A percentile compares a stretch with the other conserved stretches of the same genome.
phyloP scores from a whole-genome alignment of 2,329 filamentous ascomycete species.

The Trichoderma simmonsii region DNA sequence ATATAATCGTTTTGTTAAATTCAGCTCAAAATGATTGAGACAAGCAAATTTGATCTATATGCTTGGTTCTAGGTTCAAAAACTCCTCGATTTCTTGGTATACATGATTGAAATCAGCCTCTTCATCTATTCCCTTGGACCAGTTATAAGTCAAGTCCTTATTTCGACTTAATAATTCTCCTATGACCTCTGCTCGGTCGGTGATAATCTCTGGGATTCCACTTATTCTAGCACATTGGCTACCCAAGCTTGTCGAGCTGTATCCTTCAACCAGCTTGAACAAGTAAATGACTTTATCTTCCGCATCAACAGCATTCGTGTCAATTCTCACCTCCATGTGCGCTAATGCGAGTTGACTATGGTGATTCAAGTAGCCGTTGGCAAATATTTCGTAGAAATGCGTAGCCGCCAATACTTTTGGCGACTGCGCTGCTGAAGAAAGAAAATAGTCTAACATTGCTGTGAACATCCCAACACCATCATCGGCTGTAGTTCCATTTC shows the following conservation, averaged over 20 bases:
- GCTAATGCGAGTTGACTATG: slow-evolving; percentile 54
- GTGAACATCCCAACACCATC: slow-evolving; percentile 59
- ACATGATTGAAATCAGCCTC: neutral
- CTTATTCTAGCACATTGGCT: slow-evolving; percentile 83
- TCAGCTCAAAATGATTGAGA: neutral
- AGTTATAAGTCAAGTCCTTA: slow-evolving; percentile 44
- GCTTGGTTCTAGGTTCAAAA: neutral
- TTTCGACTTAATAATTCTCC: slow-evolving; percentile 65
- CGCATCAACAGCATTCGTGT: slow-evolving; percentile 46
- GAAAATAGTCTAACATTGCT: slow-evolving; percentile 56
- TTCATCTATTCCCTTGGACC: neutral
- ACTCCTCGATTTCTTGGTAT: neutral
- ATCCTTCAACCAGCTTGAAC: slow-evolving; percentile 65
- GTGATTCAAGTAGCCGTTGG: slow-evolving; percentile 54
- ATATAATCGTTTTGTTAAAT: neutral
- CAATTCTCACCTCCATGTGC: slow-evolving; percentile 68
- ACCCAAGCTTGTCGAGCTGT: slow-evolving; percentile 79
- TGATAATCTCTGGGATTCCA: slow-evolving; percentile 68
- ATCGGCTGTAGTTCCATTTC: slow-evolving; percentile 58
- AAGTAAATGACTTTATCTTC: slow-evolving; percentile 70
- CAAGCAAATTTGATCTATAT: neutral
- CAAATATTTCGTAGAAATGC: slow-evolving; percentile 71
- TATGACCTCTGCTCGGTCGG: slow-evolving; percentile 73
- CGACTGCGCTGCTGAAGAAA: slow-evolving; percentile 41
- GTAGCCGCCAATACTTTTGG: slow-evolving; percentile 61